These are phyloP conservation scores for Boletus rubescentipes DNA, from an alignment of 768 basidiomycete species.

Conservation along the genomic window DNA sequence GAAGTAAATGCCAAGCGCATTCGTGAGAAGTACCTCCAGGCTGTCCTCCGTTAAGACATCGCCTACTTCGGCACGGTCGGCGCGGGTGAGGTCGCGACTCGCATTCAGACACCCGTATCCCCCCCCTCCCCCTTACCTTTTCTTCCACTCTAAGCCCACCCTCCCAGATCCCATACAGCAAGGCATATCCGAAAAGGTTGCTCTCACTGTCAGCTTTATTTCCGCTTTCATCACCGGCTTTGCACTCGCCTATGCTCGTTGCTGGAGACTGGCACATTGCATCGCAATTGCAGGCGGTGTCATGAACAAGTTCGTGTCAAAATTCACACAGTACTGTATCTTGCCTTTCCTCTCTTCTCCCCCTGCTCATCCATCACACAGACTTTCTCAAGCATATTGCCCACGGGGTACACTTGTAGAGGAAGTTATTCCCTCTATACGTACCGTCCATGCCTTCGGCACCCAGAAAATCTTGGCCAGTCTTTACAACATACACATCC, in stretches of 20 bases:
- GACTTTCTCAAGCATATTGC: conserved; percentile 69
- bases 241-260: conserved; percentile 62
- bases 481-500: conserved; percentile 66
- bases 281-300: conserved; percentile 70
- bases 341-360: not conserved
- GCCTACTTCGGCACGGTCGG: conserved; percentile 90
- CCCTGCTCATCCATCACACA: conserved; percentile 24
- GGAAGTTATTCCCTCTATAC: conserved; percentile 86
- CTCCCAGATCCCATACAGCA: conserved; percentile 80
- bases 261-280: conserved; percentile 85
- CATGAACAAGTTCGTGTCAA: conserved; percentile 68
- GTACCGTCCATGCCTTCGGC: conserved; percentile 90
- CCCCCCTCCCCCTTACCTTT: not conserved
- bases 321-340: conserved; percentile 61
- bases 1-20: conserved; percentile 39
- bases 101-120: conserved; percentile 81
- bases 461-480: conserved; percentile 60
- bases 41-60: conserved; percentile 82
- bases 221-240: conserved; percentile 80
- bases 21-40: conserved; percentile 76
- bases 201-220: conserved; percentile 62
- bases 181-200: conserved; percentile 87
- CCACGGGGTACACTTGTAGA: conserved; percentile 81
- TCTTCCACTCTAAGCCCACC: not conserved
- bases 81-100: conserved; percentile 92